phyloP scores from a whole-genome alignment of 2,329 filamentous ascomycete species.

The Clonostachys chloroleuca region DNA sequence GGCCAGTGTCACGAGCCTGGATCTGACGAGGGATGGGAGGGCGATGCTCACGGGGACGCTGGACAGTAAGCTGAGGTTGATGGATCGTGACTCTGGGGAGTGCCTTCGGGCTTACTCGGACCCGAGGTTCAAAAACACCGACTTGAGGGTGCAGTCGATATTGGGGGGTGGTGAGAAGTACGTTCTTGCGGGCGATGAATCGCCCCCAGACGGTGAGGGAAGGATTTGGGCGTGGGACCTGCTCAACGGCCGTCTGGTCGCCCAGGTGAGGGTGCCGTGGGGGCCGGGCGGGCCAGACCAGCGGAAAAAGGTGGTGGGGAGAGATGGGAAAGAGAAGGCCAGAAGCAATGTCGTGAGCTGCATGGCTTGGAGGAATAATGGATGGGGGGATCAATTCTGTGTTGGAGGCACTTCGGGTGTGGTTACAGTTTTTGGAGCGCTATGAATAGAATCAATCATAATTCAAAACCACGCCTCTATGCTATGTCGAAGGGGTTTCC shows the following conservation, averaged over 20 bases:
- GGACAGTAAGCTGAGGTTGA: slow-evolving; percentile 72
- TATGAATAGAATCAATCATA: slow-evolving; percentile 7
- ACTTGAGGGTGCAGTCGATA: slow-evolving; percentile 69
- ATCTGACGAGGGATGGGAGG: slow-evolving; percentile 66
- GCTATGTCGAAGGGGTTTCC: too few relatives aligned
- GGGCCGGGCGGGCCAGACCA: slow-evolving; percentile 43
- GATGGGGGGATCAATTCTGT: slow-evolving; percentile 61
- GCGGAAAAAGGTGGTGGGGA: slow-evolving; percentile 49
- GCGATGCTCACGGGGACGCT: slow-evolving; percentile 71
- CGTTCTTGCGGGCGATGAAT: slow-evolving; percentile 78
- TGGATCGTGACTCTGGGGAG: slow-evolving; percentile 73
- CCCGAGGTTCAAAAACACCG: slow-evolving; percentile 55
- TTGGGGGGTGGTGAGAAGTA: slow-evolving; percentile 73
- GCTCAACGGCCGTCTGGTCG: slow-evolving; percentile 63
- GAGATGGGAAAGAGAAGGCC: slow-evolving; percentile 56
- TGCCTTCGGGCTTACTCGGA: slow-evolving; percentile 69
- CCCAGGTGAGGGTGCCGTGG: slow-evolving; percentile 57
- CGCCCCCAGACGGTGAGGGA: slow-evolving; percentile 42
- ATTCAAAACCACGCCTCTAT: too few relatives aligned
- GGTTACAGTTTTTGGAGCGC: slow-evolving; percentile 56
- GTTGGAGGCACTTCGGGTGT: slow-evolving; percentile 61
- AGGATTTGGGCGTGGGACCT: slow-evolving; percentile 80
- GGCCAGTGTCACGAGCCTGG: slow-evolving; percentile 70
- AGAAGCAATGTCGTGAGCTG: slow-evolving; percentile 58
- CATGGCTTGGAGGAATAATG: slow-evolving; percentile 57